phyloP scores from a whole-genome alignment of 805 yeast genomes.

The Candida germanica region DNA sequence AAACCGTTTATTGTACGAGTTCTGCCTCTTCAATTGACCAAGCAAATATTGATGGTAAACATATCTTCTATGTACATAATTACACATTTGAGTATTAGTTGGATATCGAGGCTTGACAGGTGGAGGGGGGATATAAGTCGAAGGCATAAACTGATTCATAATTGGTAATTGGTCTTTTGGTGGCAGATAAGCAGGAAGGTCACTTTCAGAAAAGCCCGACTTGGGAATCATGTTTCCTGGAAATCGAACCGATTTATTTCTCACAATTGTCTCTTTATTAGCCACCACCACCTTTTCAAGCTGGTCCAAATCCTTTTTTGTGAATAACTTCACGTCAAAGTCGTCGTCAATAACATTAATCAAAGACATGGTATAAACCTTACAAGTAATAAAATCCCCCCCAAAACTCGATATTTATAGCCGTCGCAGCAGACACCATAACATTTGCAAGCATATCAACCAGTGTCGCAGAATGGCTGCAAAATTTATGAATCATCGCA shows the following conservation, averaged over 20 bases:
- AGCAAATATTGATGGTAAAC: slow-evolving; percentile 16
- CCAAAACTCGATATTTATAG: too few species aligned
- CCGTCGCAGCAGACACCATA: too few species aligned
- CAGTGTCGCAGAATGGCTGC: too few species aligned
- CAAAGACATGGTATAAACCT: too few species aligned
- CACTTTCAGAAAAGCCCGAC: not conserved
- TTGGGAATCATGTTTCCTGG: not conserved
- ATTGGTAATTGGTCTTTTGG: slow-evolving; percentile 10
- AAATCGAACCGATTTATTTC: slow-evolving; percentile 2
- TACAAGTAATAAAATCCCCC: too few species aligned
- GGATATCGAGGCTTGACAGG: slow-evolving; percentile 19
- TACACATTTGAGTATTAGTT: slow-evolving; percentile 26
- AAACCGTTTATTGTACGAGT: slow-evolving; percentile 3
- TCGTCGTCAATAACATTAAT: slow-evolving; percentile 17
- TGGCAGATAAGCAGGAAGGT: slow-evolving; percentile 15
- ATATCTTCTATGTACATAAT: slow-evolving; percentile 20
- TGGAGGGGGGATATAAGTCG: slow-evolving; percentile 5
- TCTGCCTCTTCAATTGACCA: slow-evolving; percentile 8
- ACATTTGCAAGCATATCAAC: too few species aligned
- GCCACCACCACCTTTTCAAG: slow-evolving; percentile 2
- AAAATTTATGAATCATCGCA: slow-evolving; percentile 1
- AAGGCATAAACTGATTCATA: slow-evolving; percentile 1
- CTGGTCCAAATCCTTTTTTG: slow-evolving; percentile 5
- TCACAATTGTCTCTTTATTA: slow-evolving; percentile 2
- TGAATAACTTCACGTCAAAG: slow-evolving; percentile 13